These are phyloP conservation scores for Calonectria multiphialidica DNA, from an alignment of 2,329 filamentous ascomycete genomes.

Conservation along the genomic window DNA sequence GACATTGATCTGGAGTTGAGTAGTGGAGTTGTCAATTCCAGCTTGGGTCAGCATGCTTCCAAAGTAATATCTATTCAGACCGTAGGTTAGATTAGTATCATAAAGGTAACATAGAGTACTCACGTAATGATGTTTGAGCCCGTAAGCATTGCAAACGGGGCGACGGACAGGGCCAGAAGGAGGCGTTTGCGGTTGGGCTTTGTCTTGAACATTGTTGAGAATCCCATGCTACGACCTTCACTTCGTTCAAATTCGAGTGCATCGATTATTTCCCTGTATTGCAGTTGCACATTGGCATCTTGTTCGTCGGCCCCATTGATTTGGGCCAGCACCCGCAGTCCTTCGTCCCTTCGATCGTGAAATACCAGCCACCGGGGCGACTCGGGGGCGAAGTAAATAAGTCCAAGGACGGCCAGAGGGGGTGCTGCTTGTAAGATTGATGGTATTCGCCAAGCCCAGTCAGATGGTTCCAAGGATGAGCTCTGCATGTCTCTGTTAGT, in stretches of 20 bases:
- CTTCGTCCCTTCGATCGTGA: constrained; percentile 18
- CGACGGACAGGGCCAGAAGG: constrained; percentile 11
- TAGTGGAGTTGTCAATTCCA: constrained; percentile 53
- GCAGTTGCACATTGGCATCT: constrained; percentile 6
- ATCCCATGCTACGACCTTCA: background rate
- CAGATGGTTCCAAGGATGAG: background rate
- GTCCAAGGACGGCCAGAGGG: background rate
- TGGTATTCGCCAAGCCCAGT: constrained; percentile 19
- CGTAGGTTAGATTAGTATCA: background rate
- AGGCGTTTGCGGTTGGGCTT: constrained; percentile 14
- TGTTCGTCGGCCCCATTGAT: constrained; percentile 9
- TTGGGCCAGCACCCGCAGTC: constrained; percentile 13
- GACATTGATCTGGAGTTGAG: constrained; percentile 53
- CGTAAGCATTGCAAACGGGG: constrained; percentile 27
- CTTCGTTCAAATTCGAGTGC: constrained; percentile 24
- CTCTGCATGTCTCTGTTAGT: background rate
- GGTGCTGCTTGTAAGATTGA: constrained; percentile 16
- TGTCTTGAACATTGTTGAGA: background rate
- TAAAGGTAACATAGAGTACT: background rate
- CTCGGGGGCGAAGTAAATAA: constrained; percentile 19
- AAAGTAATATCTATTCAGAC: constrained; percentile 40
- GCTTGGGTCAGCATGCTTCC: constrained; percentile 55
- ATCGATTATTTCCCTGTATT: constrained; percentile 29
- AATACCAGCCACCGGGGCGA: constrained; percentile 24
- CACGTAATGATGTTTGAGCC: constrained; percentile 26